A percentile compares a stretch with the other conserved stretches of the same genome.
phyloP scores from a whole-genome alignment of 2,329 filamentous ascomycete genomes.

The Pseudogymnoascus sp. region DNA sequence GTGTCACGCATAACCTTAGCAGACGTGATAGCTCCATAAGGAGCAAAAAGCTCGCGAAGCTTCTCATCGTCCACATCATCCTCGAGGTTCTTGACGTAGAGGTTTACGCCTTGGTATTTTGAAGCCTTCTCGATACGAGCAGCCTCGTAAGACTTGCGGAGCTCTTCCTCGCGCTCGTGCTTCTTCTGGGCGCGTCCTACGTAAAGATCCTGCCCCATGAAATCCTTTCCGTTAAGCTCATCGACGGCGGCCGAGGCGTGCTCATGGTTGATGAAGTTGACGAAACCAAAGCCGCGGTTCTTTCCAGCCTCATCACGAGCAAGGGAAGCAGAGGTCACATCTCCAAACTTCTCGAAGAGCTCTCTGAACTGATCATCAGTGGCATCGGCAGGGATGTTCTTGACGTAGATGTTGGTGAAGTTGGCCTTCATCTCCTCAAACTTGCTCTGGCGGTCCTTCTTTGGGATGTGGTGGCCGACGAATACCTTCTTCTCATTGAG shows the following conservation, averaged over 20 bases:
- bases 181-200: slow-evolving; percentile 99
- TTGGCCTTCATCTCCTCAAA: slow-evolving; percentile 99
- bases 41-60: slow-evolving; percentile 84
- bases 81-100: slow-evolving; percentile 98
- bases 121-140: slow-evolving; percentile 95
- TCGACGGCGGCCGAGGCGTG: slow-evolving; percentile 79
- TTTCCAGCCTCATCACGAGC: slow-evolving; percentile 84
- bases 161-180: slow-evolving; percentile 98
- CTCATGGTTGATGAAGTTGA: slow-evolving; percentile 92
- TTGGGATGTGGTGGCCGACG: slow-evolving; percentile 97
- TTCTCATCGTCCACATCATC: slow-evolving; percentile 98
- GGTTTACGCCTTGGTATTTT: slow-evolving; percentile 99
- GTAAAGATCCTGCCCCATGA: slow-evolving; percentile 91
- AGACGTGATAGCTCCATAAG: slow-evolving; percentile 92
- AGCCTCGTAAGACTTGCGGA: slow-evolving; percentile 97
- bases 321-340: slow-evolving; percentile 91
- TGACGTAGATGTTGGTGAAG: slow-evolving; percentile 99
- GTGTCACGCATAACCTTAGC: slow-evolving; percentile 98
- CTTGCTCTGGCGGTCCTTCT: slow-evolving; percentile 99
- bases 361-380: slow-evolving; percentile 91
- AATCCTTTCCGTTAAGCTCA: slow-evolving; percentile 82
- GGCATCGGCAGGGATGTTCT: slow-evolving; percentile 83
- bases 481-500: slow-evolving; percentile 99
- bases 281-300: slow-evolving; percentile 91
- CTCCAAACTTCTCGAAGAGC: slow-evolving; percentile 84